Base-by-base conservation (phyloP, 495 filamentous ascomycete species). In the Hyphodiscus hymeniophilus region DNA sequence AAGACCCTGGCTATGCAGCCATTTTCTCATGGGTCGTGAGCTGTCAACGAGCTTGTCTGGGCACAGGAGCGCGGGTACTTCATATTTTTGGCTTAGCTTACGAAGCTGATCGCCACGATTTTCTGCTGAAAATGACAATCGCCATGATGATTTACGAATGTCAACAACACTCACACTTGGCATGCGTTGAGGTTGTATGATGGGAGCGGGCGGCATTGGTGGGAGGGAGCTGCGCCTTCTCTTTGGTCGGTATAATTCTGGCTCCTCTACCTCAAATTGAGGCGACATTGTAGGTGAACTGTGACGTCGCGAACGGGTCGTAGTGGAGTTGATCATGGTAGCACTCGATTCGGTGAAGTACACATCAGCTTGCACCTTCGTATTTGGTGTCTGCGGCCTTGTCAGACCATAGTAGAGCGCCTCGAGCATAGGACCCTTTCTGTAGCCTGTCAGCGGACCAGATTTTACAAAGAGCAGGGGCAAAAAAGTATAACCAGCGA, bases 101-200 rank as follows among this genome's bases (percentile, higher is more conserved):
- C 58, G 51, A 18, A 58, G 46, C 20, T 44, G 36, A 17, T 51
- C 51, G 7, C 50, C 50, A 16, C 56, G 36, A 30, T 51, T 48
- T 3, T 45, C 39, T 8, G 55, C 45, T 23, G 43, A 16, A 43
- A 61, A 61, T 4, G 59, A 61, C 26, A 59, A 33, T 32, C 59
- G 43, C 59, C 59, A 61, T 17, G 59, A 56, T 18, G 59, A 55
- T 42, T 47, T 49, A 5, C n/a, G 20, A 33, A 43, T 33, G 3
- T 54, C 54, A 17, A 28, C 7, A 15, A 56, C 51, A 43, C 55
- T 61, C 35, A 56, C 51, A 43, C 55, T 61, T 40, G 56, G 44
- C 17, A 56, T 26, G 20, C 52, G 22, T 10, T 16, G 17, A 32
- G 59, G 49, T 16, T 34, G 3, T 11, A 61, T n/a, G 0, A 49